Conservation (phyloP, 2,329 filamentous ascomycete species). For the Exutisphaerella laricina region DNA sequence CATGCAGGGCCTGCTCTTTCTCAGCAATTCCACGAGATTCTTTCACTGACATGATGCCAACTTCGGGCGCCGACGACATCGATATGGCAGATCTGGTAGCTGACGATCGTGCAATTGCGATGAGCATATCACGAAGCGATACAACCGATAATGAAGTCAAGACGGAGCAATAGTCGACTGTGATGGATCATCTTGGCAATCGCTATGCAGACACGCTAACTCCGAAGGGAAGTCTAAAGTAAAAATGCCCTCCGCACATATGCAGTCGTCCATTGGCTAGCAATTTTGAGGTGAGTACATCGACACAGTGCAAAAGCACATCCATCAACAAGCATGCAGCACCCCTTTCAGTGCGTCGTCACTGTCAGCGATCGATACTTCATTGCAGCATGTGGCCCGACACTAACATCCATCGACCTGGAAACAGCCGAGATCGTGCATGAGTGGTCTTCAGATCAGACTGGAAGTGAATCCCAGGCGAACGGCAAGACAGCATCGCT, state of each 20-base stretch:
- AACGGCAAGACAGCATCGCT: no score
- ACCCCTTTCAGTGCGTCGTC: conserved; percentile 40
- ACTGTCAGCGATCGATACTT: conserved; percentile 46
- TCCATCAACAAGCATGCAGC: no score
- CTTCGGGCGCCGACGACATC: background rate
- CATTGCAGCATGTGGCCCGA: conserved; percentile 67
- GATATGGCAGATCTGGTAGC: background rate
- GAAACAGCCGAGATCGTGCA: conserved; percentile 54
- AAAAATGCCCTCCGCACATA: background rate
- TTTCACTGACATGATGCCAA: background rate
- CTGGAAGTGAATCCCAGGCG: background rate
- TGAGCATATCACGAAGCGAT: background rate
- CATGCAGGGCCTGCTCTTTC: no score
- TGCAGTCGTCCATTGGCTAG: background rate
- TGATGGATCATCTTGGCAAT: conserved; percentile 5
- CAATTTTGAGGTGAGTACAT: background rate
- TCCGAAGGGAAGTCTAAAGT: no score
- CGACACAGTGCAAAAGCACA: no score
- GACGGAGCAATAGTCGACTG: background rate
- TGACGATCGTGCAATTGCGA: background rate
- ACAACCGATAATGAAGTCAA: background rate
- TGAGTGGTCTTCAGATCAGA: conserved; percentile 49
- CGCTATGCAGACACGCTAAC: no score
- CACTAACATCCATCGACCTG: conserved; percentile 62
- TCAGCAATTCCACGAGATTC: background rate